phyloP scores from a whole-genome alignment of 106 monocot species.

The Allium fistulosum region DNA sequence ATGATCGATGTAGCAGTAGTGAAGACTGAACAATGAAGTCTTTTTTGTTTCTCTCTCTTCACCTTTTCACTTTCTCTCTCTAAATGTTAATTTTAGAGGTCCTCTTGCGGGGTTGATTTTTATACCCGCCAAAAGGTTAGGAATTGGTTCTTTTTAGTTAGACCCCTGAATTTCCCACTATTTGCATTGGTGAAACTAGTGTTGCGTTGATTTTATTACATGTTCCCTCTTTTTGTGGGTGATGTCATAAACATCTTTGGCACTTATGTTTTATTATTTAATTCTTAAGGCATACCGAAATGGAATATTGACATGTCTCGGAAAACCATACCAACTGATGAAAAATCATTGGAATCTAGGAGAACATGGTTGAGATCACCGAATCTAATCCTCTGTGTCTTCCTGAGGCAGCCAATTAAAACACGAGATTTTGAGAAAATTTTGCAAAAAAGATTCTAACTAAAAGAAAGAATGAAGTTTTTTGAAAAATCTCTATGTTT shows the following conservation, averaged over 20 bases:
- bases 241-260: not conserved
- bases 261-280: not conserved
- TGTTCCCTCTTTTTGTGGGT: not conserved
- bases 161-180: not conserved
- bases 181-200: not conserved
- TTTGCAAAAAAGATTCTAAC: no score
- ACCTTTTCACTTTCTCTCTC: not conserved
- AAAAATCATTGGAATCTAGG: no score
- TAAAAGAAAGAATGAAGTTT: no score
- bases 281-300: no score
- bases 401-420: no score
- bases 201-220: not conserved
- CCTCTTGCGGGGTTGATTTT: constrained; percentile 2
- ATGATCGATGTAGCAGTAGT: constrained; percentile 3
- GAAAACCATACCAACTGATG: no score
- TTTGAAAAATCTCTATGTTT: no score
- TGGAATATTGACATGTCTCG: no score
- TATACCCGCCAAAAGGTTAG: constrained; percentile 7
- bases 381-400: no score
- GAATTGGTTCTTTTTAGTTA: not conserved
- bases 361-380: no score
- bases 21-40: constrained; percentile 4
- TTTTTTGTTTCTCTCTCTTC: not conserved
- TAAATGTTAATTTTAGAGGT: not conserved
- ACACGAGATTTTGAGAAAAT: no score